Conservation (phyloP, 176 grass and related monocot species). For the Alloteropsis semialata region DNA sequence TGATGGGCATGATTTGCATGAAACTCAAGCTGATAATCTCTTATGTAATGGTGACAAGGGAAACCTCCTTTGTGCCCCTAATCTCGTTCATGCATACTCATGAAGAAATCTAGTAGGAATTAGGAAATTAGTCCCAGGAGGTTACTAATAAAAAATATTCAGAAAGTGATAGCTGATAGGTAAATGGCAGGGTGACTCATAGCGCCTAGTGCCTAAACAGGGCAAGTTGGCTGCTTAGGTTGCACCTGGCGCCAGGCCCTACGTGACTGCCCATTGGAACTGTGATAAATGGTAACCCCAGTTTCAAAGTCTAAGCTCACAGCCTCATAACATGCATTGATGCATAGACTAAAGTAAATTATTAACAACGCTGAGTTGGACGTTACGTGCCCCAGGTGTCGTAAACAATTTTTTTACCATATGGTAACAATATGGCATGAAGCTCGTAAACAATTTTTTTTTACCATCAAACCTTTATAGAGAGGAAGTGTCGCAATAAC, state of each 20-base stretch:
- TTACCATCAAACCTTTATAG: not conserved
- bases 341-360: not conserved
- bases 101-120: not conserved
- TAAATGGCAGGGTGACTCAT: not conserved
- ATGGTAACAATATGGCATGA: not conserved
- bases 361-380: not conserved
- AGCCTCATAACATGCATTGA: not conserved
- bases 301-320: not conserved
- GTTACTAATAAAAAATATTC: no score
- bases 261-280: not conserved
- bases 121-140: not conserved
- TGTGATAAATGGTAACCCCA: not conserved
- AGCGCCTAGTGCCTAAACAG: no score
- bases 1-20: not conserved
- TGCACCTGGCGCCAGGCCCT: not conserved
- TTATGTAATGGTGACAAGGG: not conserved
- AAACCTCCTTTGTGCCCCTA: not conserved
- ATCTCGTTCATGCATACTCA: not conserved
- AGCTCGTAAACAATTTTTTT: not conserved
- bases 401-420: no score
- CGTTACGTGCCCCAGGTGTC: not conserved
- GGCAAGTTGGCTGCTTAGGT: not conserved
- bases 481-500: not conserved
- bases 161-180: no score
- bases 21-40: not conserved